Base-by-base conservation (phyloP, 306 rosid species). In the Notholithocarpus densiflorus region DNA sequence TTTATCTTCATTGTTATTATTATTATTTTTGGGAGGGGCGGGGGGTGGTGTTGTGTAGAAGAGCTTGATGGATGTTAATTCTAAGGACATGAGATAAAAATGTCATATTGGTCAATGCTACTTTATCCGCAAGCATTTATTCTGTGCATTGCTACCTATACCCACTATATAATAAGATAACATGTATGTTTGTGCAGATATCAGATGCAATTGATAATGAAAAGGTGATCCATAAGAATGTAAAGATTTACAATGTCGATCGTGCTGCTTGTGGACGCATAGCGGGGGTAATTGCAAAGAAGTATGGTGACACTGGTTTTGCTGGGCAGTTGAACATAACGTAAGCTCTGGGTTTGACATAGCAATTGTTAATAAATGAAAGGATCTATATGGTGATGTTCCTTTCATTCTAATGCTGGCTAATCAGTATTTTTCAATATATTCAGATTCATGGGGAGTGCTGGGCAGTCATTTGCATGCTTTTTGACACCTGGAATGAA, bases 401-500 rank as follows among this genome's bases (percentile, higher is more conserved):
- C 48, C 27, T 29, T 62, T 80, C 21, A 74, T 74, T 71, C 55
- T 59, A 80, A 31, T 62, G 61, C 74, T 76, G 76, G 60, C 79
- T 86, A 29, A 89, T 23, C 27, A 19, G 12, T 75, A 75, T 60
- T 68, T n/a, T 59, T 70, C 62, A 72, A 5, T 85, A 57, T 55
- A 26, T 87, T 79, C 94, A 95, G 98, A 81, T 95, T 92, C 79
- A 80, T 82, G n/a, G 98, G 98, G 80, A 95, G 98, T 64, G 98
- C 97, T 26, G 98, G 98, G 62, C 98, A 95, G 87, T 95, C 98
- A 72, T 95, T 95, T 88, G 98, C 89, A 18, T 95, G 98, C 89
- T 95, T 95, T 86, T 86, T 95, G 88, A 95, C 98, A 14, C 98
- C 98, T 80, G 98, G 98, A 84, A 95, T 95, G 98, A 91, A 91